phyloP scores from a whole-genome alignment of 345 rosid species.

The Leavenworthia alabamica region DNA sequence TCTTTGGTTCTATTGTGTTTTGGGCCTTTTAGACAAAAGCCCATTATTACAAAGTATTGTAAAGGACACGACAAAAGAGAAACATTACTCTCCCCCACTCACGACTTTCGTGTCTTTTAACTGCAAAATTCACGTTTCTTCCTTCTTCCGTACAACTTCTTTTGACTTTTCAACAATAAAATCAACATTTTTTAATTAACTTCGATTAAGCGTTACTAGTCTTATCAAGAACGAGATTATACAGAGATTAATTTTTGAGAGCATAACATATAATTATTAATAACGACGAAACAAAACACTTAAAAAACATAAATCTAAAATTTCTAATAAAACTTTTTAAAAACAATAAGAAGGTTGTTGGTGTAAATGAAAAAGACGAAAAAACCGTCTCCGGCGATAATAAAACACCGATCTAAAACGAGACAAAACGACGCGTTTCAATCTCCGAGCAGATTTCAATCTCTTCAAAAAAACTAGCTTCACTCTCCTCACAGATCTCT shows the following conservation, averaged over 20 bases:
- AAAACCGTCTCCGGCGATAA: slow-evolving; percentile 45
- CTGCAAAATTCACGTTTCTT: slow-evolving; percentile 22
- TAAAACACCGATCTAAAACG: slow-evolving; percentile 38
- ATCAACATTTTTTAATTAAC: not conserved
- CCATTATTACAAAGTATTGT: no score
- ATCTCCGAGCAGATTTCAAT: slow-evolving; percentile 40
- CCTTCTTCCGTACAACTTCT: not conserved
- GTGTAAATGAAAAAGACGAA: slow-evolving; percentile 36
- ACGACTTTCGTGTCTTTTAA: not conserved
- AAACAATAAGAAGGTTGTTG: slow-evolving; percentile 24
- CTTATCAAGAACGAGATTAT: not conserved
- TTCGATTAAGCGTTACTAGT: not conserved
- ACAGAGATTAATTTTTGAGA: not conserved
- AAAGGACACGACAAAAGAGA: no score
- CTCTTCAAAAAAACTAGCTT: slow-evolving; percentile 43
- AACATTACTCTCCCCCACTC: not conserved
- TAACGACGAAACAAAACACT: not conserved
- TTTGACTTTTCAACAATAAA: not conserved
- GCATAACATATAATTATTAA: not conserved
- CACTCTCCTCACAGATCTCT: slow-evolving; percentile 33
- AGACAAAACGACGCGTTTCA: slow-evolving; percentile 47
- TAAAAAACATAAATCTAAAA: not conserved
- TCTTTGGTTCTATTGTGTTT: no score
- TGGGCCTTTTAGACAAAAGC: no score
- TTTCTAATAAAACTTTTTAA: not conserved